Evolutionary conservation across 2,329 filamentous ascomycete species (phyloP).

Genomic region (Tothia fuscella): DNA sequence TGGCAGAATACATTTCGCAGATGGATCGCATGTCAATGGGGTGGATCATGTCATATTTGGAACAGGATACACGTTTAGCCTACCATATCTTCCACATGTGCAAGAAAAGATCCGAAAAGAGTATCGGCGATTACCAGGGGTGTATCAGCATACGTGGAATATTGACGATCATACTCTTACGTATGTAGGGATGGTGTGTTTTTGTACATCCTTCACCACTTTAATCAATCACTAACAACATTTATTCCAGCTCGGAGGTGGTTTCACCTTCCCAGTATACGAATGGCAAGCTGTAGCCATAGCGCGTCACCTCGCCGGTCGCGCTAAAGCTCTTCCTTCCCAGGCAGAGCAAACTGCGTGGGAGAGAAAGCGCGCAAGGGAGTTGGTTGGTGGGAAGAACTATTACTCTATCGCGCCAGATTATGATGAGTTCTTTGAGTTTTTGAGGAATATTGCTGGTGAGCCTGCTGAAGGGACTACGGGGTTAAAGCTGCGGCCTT

Average conservation of each 20-base stretch:
- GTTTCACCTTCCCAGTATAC: constrained; percentile 55
- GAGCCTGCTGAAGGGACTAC: constrained; percentile 26
- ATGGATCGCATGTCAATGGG: constrained; percentile 39
- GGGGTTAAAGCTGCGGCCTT: constrained; percentile 8
- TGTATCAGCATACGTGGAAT: neutral
- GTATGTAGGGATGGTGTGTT: constrained; percentile 46
- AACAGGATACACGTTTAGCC: constrained; percentile 30
- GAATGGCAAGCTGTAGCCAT: constrained; percentile 56
- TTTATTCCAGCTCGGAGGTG: constrained; percentile 31
- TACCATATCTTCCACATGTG: constrained; percentile 39
- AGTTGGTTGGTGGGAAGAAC: constrained; percentile 42
- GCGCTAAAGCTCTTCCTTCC: constrained; percentile 36
- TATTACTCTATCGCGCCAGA: constrained; percentile 49
- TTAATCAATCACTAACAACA: constrained; percentile 44
- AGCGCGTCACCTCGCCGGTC: constrained; percentile 45
- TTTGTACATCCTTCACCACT: constrained; percentile 44
- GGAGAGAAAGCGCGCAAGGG: constrained; percentile 43
- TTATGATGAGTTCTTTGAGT: constrained; percentile 54
- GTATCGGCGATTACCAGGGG: neutral
- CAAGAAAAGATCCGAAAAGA: constrained; percentile 8
- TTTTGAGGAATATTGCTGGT: constrained; percentile 40
- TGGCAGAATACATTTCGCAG: constrained; percentile 53
- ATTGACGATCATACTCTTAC: constrained; percentile 21
- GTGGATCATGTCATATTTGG: constrained; percentile 22
- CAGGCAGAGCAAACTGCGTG: constrained; percentile 39